phyloP scores from a whole-genome alignment of 2,329 filamentous ascomycete genomes.

The Aspergillus sp. region DNA sequence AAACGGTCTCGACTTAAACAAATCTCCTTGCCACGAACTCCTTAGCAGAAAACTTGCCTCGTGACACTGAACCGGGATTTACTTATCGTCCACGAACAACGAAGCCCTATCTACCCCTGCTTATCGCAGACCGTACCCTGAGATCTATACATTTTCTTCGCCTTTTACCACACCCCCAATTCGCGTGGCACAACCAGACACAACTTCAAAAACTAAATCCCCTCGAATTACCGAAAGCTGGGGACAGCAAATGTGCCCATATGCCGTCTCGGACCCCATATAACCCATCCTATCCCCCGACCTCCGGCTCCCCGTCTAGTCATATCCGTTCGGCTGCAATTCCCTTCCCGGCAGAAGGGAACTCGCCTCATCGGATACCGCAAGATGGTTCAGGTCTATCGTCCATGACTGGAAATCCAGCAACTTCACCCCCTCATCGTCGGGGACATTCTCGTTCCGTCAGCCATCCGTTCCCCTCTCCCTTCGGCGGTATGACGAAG shows the following conservation, averaged over 20 bases:
- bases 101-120: neutral
- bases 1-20: too few relatives aligned
- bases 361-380: conserved; percentile 21
- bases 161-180: neutral
- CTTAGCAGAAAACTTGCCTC: neutral
- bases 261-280: conserved; percentile 41
- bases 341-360: conserved; percentile 21
- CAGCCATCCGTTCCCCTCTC: conserved; percentile 76
- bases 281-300: conserved; percentile 32
- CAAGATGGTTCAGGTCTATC: conserved; percentile 30
- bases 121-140: neutral
- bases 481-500: conserved; percentile 61
- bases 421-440: conserved; percentile 22
- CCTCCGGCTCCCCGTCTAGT: conserved; percentile 25
- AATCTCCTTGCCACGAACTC: too few relatives aligned
- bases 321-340: conserved; percentile 19
- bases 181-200: neutral
- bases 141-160: neutral
- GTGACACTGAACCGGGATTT: neutral
- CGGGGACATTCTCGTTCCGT: conserved; percentile 64
- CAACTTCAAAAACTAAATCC: neutral
- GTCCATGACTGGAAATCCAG: conserved; percentile 23
- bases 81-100: neutral
- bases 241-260: conserved; percentile 31
- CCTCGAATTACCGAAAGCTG: neutral